phyloP scores from a whole-genome alignment of 2,329 filamentous ascomycete species.

The Hypoxylon sp. region DNA sequence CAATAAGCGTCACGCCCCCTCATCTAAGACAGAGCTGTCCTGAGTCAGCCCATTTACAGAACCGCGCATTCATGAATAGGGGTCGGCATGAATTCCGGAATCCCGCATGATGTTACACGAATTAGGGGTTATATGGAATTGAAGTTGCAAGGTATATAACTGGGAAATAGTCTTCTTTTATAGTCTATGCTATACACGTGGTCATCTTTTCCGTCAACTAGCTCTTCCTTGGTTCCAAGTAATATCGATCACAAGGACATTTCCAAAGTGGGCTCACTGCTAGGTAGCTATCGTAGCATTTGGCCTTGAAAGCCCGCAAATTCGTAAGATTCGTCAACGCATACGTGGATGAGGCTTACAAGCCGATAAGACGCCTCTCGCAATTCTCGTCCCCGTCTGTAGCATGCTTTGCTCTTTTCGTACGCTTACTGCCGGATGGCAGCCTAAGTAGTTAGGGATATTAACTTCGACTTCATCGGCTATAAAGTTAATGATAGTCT shows the following conservation, averaged over 20 bases:
- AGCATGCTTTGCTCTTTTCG: background rate
- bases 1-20: background rate
- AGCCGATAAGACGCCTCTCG: constrained; percentile 4
- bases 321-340: background rate
- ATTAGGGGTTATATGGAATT: background rate
- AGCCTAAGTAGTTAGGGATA: background rate
- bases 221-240: background rate
- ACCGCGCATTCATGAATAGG: background rate
- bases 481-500: background rate
- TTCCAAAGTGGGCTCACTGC: background rate
- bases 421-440: background rate
- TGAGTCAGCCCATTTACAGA: constrained; percentile 14
- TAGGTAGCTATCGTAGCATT: background rate
- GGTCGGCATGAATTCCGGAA: constrained; percentile 2
- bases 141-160: background rate
- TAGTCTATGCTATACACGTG: constrained; percentile 1
- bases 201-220: background rate
- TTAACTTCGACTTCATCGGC: background rate
- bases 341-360: constrained; percentile 1
- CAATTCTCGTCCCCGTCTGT: background rate
- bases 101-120: background rate
- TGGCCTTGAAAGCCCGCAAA: background rate
- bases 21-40: background rate
- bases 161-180: background rate
- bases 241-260: background rate